These are phyloP conservation scores for Anthoceros angustus DNA, from an alignment of 225 moss, liverwort and hornwort genomes.

Conservation along the genomic window DNA sequence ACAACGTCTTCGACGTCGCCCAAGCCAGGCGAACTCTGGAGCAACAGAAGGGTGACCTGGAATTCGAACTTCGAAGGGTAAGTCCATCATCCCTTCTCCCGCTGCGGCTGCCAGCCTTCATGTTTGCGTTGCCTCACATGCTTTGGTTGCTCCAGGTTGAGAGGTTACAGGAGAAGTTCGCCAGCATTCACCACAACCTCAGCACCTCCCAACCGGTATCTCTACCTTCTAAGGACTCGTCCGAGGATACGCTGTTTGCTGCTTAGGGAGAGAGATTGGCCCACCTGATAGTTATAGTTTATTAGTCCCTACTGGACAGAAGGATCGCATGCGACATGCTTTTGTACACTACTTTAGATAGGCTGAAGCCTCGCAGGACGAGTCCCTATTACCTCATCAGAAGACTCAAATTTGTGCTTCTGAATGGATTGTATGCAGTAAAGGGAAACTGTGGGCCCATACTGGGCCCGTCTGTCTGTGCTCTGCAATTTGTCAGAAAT, in stretches of 20 bases:
- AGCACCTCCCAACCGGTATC: conserved; percentile 25
- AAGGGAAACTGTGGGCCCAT: too few relatives aligned
- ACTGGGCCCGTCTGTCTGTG: too few relatives aligned
- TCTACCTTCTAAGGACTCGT: conserved; percentile 15
- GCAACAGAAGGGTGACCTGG: conserved; percentile 63
- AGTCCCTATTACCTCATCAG: too few relatives aligned
- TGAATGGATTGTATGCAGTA: too few relatives aligned
- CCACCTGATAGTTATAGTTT: too few relatives aligned
- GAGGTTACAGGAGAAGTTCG: conserved; percentile 81
- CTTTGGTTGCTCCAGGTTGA: conserved; percentile 41
- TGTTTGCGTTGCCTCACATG: background rate
- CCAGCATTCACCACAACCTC: conserved; percentile 67
- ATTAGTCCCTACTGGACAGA: too few relatives aligned
- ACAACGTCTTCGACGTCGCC: conserved; percentile 82
- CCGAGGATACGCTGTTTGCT: background rate
- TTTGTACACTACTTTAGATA: too few relatives aligned
- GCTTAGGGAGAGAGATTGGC: too few relatives aligned
- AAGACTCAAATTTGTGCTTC: too few relatives aligned
- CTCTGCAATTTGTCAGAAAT: too few relatives aligned
- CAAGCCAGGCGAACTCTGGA: conserved; percentile 68
- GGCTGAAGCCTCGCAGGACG: too few relatives aligned
- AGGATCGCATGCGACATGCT: too few relatives aligned
- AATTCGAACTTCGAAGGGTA: conserved; percentile 87
- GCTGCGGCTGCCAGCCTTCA: background rate
- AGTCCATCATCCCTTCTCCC: conserved; percentile 1